A percentile compares a stretch with the other conserved stretches of the same genome.
phyloP scores from a whole-genome alignment of 2,329 filamentous ascomycete genomes.

The Pyrenochaeta sp. region DNA sequence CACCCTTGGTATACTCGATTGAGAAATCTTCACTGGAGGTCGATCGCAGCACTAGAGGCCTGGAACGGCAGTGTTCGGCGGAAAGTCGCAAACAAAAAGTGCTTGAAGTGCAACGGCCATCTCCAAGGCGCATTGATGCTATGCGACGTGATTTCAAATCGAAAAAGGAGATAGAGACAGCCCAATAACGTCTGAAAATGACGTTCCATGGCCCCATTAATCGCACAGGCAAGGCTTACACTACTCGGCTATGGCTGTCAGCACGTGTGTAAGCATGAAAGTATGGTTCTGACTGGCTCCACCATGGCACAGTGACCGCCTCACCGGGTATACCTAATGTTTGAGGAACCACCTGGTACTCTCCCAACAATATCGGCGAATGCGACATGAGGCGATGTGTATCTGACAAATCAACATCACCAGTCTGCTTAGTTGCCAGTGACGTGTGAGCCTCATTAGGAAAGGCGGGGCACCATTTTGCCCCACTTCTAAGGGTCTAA shows the following conservation, averaged over 20 bases:
- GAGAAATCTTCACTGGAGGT: slow-evolving; percentile 21
- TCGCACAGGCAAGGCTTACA: neutral
- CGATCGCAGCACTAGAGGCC: slow-evolving; percentile 39
- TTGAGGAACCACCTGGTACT: neutral
- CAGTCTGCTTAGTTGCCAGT: neutral
- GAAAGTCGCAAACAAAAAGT: slow-evolving; percentile 6
- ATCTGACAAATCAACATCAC: slow-evolving; percentile 34
- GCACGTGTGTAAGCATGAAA: slow-evolving; percentile 7
- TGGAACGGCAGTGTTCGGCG: slow-evolving; percentile 28
- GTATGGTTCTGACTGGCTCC: neutral
- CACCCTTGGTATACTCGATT: slow-evolving; percentile 1
- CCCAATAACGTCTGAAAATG: too few relatives aligned
- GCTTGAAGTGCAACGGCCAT: neutral
- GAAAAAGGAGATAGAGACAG: too few relatives aligned
- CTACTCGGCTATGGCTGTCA: slow-evolving; percentile 10
- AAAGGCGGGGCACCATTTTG: slow-evolving; percentile 24
- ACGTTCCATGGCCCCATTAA: too few relatives aligned
- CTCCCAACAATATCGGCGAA: neutral
- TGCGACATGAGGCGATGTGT: neutral
- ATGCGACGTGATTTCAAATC: slow-evolving; percentile 9
- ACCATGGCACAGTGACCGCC: neutral
- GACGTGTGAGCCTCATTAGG: slow-evolving; percentile 12
- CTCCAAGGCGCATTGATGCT: neutral
- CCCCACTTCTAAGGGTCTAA: slow-evolving; percentile 19
- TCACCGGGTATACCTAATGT: too few relatives aligned